A percentile compares a stretch with the other conserved stretches of the same genome.
Evolutionary conservation across 2,329 filamentous ascomycete genomes (phyloP).

Genomic region (Ophiostoma triangulosporum): DNA sequence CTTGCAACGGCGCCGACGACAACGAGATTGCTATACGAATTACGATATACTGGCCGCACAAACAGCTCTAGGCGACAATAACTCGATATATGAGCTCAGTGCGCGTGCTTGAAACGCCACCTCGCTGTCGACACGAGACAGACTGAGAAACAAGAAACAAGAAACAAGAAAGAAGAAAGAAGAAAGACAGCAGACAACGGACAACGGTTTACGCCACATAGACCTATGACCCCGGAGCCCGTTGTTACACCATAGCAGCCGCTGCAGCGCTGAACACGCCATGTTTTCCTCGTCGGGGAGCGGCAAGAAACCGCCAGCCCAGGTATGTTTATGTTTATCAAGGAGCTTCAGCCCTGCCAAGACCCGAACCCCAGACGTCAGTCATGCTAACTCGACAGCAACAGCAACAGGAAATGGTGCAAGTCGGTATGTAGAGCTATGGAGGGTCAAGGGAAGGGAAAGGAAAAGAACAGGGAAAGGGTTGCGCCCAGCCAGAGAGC

Average conservation of each 20-base stretch:
- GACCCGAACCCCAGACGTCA: too few species aligned
- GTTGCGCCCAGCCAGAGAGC: neutral
- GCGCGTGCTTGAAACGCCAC: neutral
- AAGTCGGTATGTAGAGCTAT: constrained; percentile 69
- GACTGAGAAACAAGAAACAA: neutral
- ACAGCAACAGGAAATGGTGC: constrained; percentile 80
- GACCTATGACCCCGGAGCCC: constrained; percentile 2
- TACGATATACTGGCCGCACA: neutral
- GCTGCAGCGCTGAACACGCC: constrained; percentile 1
- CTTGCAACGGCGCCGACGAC: neutral
- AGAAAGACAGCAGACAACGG: too few species aligned
- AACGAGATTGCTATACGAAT: too few species aligned
- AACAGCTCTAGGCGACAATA: neutral
- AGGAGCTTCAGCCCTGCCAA: constrained; percentile 11
- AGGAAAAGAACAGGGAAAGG: neutral
- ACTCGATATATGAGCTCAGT: too few species aligned
- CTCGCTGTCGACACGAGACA: neutral
- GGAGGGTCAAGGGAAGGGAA: neutral
- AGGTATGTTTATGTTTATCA: constrained; percentile 33
- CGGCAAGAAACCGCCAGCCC: constrained; percentile 57
- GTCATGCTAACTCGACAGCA: constrained; percentile 24
- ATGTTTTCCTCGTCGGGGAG: constrained; percentile 55
- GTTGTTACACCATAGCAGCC: neutral
- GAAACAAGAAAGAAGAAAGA: too few species aligned
- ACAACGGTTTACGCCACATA: neutral